Evolutionary conservation across 2,329 filamentous ascomycete genomes (phyloP), one percentile per base, ranked within the genome.

Genomic region (Diaporthe humulicola): DNA sequence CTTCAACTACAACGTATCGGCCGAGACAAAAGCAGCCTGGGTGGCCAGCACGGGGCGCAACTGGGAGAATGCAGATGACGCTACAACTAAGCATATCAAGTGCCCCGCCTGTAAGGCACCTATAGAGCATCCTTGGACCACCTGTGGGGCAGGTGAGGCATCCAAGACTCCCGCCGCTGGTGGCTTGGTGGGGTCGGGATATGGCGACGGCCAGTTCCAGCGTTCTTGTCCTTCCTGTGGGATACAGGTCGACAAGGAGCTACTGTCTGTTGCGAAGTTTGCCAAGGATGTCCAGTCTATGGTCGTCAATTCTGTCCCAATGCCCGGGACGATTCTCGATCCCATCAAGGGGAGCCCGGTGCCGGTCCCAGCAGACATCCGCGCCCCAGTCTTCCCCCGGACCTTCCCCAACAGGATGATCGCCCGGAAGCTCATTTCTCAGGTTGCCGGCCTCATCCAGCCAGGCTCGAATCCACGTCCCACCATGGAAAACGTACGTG

Each of bases 311-410:
- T 78, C 85, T 19, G 80, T 84, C 1, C 91, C 93, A 0, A 90
- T 96, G 86, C 91, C 92, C 0, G 93, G 94, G 1, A 95, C 93
- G 0, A 81, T 95, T 6, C 85, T 95, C 10, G 85, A 90, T 12
- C 80, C 87, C 0, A 81, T 83, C 1, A 86, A 79, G 0, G 93
- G 93, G 0, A 81, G 85, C 22, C 89, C 91, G 0, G 80, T 85
- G 40, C 69, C 77, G 2, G 77, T 84, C 2, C 79, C 78, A 2
- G 42, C 75, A 25, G 56, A 73, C 9, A 33, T 76, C 73, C 36
- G 78, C 40, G 61, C 17, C 4, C 22, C 81, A 4, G 78, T 77
- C 15, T 78, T 78, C 61, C 75, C 80, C 10, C 84, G 86, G 15
- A 86, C 86, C 0, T 92, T 93, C 76, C 90, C 91, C 0, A 93